Evolutionary conservation across 1,139 yeast genomes (phyloP).

Genomic region (Geotrichum candidum): DNA sequence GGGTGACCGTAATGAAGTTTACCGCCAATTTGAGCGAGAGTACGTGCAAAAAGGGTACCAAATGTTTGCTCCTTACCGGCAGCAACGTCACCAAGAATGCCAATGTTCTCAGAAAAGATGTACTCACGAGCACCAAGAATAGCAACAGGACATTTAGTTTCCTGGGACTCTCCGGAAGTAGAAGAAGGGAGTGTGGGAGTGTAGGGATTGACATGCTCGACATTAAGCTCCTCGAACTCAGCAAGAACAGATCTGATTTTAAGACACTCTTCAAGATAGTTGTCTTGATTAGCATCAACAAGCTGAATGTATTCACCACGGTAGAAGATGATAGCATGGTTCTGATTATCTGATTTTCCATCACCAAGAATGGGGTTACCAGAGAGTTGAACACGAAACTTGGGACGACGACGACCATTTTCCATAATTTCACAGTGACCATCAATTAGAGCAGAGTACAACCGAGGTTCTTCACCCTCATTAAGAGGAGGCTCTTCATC

Average conservation of each 20-base stretch:
- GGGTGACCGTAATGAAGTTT: constrained; percentile 99
- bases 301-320: constrained; percentile 98
- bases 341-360: constrained; percentile 98
- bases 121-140: constrained; percentile 99
- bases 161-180: constrained; percentile 30
- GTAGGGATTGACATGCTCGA: constrained; percentile 43
- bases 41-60: constrained; percentile 97
- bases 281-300: constrained; percentile 98
- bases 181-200: constrained; percentile 30
- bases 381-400: constrained; percentile 92
- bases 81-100: constrained; percentile 98
- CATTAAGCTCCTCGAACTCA: constrained; percentile 92
- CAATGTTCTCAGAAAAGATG: constrained; percentile 96
- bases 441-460: constrained; percentile 91
- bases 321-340: constrained; percentile 92
- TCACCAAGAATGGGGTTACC: constrained; percentile 99
- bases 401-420: constrained; percentile 97
- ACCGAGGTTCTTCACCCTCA: constrained; percentile 97
- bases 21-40: constrained; percentile 97
- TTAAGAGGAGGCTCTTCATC: constrained; percentile 87
- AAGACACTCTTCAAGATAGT: constrained; percentile 95
- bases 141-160: constrained; percentile 75
- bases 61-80: constrained; percentile 99
- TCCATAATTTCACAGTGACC: constrained; percentile 98
- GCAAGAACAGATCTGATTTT: constrained; percentile 96